phyloP scores from a whole-genome alignment of 352 stramenopile genomes.

The Phytophthora constricta region DNA sequence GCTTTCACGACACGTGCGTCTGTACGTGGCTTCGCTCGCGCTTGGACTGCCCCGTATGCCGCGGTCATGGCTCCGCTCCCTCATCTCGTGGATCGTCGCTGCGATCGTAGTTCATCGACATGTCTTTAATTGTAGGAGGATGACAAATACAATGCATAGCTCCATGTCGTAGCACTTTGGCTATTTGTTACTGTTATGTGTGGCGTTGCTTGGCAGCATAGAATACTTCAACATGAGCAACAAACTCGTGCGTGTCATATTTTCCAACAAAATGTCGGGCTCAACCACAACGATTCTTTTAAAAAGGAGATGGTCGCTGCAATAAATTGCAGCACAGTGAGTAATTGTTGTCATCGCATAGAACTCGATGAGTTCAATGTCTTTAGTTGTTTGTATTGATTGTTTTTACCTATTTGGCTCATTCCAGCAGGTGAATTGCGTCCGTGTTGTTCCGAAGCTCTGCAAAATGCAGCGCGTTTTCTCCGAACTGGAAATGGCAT shows the following conservation, averaged over 20 bases:
- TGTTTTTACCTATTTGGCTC: not conserved
- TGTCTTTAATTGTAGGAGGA: constrained; percentile 10
- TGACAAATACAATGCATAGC: too few species aligned
- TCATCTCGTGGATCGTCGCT: constrained; percentile 14
- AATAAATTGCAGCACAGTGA: too few species aligned
- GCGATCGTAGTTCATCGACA: not conserved
- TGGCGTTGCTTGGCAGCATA: too few species aligned
- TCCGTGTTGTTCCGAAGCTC: constrained; percentile 62
- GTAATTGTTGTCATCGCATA: too few species aligned
- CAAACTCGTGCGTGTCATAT: too few species aligned
- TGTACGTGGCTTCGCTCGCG: constrained; percentile 70
- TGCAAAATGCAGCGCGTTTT: constrained; percentile 72
- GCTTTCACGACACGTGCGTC: constrained; percentile 81
- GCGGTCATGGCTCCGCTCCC: constrained; percentile 27
- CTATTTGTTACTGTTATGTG: not conserved
- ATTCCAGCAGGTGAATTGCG: constrained; percentile 52
- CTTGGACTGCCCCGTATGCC: constrained; percentile 73
- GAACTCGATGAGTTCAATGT: too few species aligned
- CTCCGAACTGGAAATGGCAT: constrained; percentile 47
- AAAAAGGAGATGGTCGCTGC: too few species aligned
- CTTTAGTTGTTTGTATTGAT: too few species aligned
- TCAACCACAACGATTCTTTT: too few species aligned
- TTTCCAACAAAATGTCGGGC: too few species aligned
- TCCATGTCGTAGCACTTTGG: not conserved
- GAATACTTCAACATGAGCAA: too few species aligned